These are phyloP conservation scores for Yamadazyma tumulicola DNA, from an alignment of 805 yeast genomes.

Conservation along the genomic window DNA sequence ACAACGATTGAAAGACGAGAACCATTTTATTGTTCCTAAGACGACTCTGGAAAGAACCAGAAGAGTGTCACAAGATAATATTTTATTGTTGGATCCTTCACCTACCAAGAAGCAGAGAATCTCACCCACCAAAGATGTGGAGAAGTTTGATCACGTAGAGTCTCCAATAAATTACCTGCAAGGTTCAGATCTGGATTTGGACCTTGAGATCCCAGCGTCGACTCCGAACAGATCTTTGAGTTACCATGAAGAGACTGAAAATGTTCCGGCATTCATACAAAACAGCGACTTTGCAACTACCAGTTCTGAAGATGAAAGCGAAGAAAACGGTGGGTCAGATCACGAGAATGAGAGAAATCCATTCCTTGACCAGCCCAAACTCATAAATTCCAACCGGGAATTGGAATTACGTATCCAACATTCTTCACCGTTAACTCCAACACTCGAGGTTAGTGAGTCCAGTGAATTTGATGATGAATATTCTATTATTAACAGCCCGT, in stretches of 20 bases:
- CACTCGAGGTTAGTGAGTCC: background rate
- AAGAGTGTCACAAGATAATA: conserved; percentile 16
- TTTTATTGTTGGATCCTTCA: conserved; percentile 25
- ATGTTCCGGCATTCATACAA: background rate
- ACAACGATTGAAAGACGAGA: conserved; percentile 14
- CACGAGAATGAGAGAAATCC: conserved; percentile 3
- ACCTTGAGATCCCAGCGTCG: background rate
- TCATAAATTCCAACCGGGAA: background rate
- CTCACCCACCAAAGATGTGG: conserved; percentile 10
- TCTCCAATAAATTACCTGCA: conserved; percentile 1
- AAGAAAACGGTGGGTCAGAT: conserved; percentile 1
- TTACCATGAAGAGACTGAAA: background rate
- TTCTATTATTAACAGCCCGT: conserved; percentile 17
- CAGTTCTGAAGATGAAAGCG: background rate
- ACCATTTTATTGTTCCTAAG: conserved; percentile 1
- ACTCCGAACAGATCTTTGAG: background rate
- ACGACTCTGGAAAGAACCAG: conserved; percentile 1
- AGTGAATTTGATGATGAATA: conserved; percentile 23
- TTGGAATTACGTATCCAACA: conserved; percentile 1
- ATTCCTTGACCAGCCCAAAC: conserved; percentile 1
- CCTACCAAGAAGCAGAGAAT: conserved; percentile 21
- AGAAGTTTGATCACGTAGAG: background rate
- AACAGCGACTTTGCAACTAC: background rate
- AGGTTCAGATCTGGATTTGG: background rate
- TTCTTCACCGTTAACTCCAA: background rate